phyloP scores from a whole-genome alignment of 202 grass and related monocot species.

The Brachypodium distachyon region DNA sequence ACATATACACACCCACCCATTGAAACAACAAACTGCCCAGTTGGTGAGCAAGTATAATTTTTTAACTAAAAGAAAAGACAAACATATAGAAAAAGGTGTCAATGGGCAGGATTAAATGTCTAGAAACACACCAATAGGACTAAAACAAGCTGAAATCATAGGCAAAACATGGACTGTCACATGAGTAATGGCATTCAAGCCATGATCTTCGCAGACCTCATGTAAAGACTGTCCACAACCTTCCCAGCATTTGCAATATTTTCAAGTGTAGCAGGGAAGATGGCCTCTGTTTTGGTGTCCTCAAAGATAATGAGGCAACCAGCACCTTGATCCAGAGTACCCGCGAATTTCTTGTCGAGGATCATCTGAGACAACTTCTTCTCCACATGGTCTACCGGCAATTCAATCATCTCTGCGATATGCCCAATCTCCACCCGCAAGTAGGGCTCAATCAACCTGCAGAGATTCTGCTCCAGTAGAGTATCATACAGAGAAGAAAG shows the following conservation, averaged over 20 bases:
- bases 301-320: slow-evolving; percentile 91
- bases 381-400: slow-evolving; percentile 74
- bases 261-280: slow-evolving; percentile 80
- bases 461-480: slow-evolving; percentile 91
- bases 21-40: not conserved
- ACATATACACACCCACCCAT: not conserved
- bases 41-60: not conserved
- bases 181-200: slow-evolving; percentile 27
- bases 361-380: slow-evolving; percentile 95
- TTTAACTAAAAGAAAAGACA: not conserved
- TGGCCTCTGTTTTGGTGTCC: slow-evolving; percentile 58
- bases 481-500: slow-evolving; percentile 87
- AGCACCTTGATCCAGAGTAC: slow-evolving; percentile 84
- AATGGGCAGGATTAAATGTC: slow-evolving; percentile 18
- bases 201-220: slow-evolving; percentile 88
- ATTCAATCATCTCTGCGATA: slow-evolving; percentile 77
- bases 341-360: slow-evolving; percentile 91
- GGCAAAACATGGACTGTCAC: not conserved
- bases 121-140: not conserved
- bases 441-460: slow-evolving; percentile 94
- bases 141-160: slow-evolving; percentile 17
- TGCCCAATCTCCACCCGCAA: slow-evolving; percentile 69
- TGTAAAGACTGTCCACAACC: slow-evolving; percentile 90
- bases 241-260: slow-evolving; percentile 74
- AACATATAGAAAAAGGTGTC: not conserved